phyloP scores from a whole-genome alignment of 371 early-diverging fungal genomes.

The Rhizopus arrhizus region DNA sequence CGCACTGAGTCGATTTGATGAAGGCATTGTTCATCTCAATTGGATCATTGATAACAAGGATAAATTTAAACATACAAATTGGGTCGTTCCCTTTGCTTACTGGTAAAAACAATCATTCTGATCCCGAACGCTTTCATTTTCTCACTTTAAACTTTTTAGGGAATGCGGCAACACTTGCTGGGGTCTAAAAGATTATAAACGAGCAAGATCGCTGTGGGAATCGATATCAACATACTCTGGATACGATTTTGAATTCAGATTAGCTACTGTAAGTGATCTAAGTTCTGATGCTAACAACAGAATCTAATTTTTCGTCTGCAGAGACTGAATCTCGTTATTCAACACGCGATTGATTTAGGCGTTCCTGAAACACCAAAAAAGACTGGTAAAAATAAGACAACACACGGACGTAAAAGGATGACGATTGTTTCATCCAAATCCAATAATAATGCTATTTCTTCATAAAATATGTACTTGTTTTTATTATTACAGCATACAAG shows the following conservation, averaged over 20 bases:
- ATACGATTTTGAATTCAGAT: conserved; percentile 35
- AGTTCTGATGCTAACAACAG: too few relatives aligned
- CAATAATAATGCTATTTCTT: background rate
- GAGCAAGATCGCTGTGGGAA: conserved; percentile 36
- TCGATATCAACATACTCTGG: conserved; percentile 25
- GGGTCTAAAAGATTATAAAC: conserved; percentile 40
- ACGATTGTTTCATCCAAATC: conserved; percentile 9
- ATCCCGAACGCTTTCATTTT: background rate
- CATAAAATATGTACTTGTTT: background rate
- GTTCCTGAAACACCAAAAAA: conserved; percentile 19
- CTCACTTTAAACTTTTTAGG: conserved; percentile 3
- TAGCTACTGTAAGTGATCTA: conserved; percentile 15
- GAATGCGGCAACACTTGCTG: conserved; percentile 55
- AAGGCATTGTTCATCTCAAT: conserved; percentile 41
- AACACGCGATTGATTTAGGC: conserved; percentile 33
- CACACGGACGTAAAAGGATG: conserved; percentile 27
- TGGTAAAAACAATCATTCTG: conserved; percentile 42
- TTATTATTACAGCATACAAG: background rate
- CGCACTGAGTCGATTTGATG: conserved; percentile 23
- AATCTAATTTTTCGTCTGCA: background rate
- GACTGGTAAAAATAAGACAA: conserved; percentile 19
- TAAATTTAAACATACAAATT: conserved; percentile 47
- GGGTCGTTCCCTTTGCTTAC: conserved; percentile 62
- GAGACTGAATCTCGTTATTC: conserved; percentile 29
- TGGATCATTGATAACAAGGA: conserved; percentile 62